Evolutionary conservation across 2,329 filamentous ascomycete species (phyloP), one percentile per base, ranked within the genome.

Genomic region (Fusarium transvaalense): DNA sequence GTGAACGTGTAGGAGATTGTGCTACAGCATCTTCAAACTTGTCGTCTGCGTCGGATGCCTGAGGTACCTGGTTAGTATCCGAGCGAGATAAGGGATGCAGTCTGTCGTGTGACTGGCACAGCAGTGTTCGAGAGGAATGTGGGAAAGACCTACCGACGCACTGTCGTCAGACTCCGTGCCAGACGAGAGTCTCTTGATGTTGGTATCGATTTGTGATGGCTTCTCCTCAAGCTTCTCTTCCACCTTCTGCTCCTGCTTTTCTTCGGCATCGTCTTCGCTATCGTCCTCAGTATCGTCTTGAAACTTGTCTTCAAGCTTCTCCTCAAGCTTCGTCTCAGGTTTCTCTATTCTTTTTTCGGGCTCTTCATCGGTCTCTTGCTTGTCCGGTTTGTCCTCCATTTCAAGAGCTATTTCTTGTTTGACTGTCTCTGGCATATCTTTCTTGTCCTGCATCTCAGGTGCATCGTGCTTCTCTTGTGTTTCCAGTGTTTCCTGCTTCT

Each of bases 21-120:
- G 92, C 91, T 71, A 88, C 82, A 56, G 92, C 93, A 83, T 97
- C 93, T 81, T 97, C 93, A 75, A 97, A 97, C 17, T 87, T 71
- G 39, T 81, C 79, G 35, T 81, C 79, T 32, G 75, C 62, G 31
- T 79, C 79, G 35, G 69, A 68, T 38, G 62, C 60, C 78, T 81
- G 57, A 34, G 19, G 37, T 46, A 52, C 47, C 59, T 50, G 31
- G 57, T 64, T 48, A 70, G 73, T 59, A 70, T 59, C 58, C 55
- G 38, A 48, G 48, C 34, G 35, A 57, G 25, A 57, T 43, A 66
- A 51, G 29, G 55, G 53, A 43, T 63, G 59, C 58, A 56, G 46
- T 59, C 54, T 68, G 64, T 55, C 35, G 71, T 71, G 57, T 59
- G 71, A 71, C 41, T 62, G 41, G 35, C 23, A 50, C 66, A 42